Evolutionary conservation across 2,329 filamentous ascomycete species (phyloP).

Genomic region (Hypoxylon rubiginosum): DNA sequence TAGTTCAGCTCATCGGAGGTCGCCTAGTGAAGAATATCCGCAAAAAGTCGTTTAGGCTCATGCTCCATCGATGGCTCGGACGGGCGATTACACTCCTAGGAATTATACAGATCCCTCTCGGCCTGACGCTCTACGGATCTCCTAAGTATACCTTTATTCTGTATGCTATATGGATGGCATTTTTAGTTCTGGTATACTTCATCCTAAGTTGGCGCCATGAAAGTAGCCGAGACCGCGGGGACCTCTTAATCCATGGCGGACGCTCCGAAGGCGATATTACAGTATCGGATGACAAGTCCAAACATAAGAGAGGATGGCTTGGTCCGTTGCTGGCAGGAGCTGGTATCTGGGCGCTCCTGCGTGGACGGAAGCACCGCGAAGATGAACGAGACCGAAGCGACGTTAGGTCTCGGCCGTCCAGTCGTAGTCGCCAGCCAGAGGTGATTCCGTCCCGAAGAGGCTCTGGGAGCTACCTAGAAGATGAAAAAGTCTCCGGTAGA

Average conservation of each 20-base stretch:
- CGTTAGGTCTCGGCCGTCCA: constrained; percentile 52
- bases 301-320: constrained; percentile 64
- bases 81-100: constrained; percentile 83
- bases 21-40: constrained; percentile 70
- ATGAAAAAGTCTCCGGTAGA: constrained; percentile 75
- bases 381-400: constrained; percentile 58
- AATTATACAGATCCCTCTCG: constrained; percentile 88
- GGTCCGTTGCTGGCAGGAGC: constrained; percentile 67
- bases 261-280: constrained; percentile 62
- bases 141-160: constrained; percentile 87
- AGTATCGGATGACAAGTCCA: constrained; percentile 51
- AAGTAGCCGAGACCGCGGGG: constrained; percentile 63
- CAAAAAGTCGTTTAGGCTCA: constrained; percentile 64
- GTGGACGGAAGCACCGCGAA: constrained; percentile 60
- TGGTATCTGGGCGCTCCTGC: constrained; percentile 62
- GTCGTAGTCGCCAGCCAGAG: constrained; percentile 58
- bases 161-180: constrained; percentile 82
- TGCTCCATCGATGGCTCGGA: constrained; percentile 91
- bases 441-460: constrained; percentile 65
- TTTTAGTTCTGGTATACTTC: constrained; percentile 82
- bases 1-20: constrained; percentile 79
- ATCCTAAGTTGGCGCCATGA: constrained; percentile 79
- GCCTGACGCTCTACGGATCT: constrained; percentile 91
- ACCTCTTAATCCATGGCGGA: constrained; percentile 69
- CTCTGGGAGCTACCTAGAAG: constrained; percentile 70